Base-by-base conservation (phyloP, 192 early-diverging fungal species). In the Geosiphon pyriformis region DNA sequence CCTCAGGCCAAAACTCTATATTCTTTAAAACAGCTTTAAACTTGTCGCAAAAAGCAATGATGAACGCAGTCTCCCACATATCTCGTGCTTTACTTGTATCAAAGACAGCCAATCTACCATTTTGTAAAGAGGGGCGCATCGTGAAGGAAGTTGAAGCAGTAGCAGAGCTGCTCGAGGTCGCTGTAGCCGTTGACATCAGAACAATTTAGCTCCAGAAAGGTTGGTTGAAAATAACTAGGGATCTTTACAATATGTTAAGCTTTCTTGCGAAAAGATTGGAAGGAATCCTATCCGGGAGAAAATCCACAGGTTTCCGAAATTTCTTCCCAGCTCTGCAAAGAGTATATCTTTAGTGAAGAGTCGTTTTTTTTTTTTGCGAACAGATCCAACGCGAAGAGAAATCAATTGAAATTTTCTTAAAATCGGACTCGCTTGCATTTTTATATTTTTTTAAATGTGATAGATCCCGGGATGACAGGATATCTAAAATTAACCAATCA, bases 1-100 rank as follows among this genome's bases (percentile, higher is more conserved):
- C 61, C 49, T 64, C 61, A 17, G 61, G 61, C 61, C 61, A 64
- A 22, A 64, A 64, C 20, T 64, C 61, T 26, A 64, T n/a, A 22
- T 47, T 47, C 34, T 52, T 49, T 20, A 64, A 52, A 23, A 4
- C 2, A 33, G 48, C 15, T 27, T 64, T 50, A 52, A 64, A 64
- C 33, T 51, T 64, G 23, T 64, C 61, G 52, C 61, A 64, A n/a
- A 64, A 64, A 20, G 61, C 48, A 10, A 64, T 23, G 10, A 64
- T 64, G 31, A 4, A 52, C 10, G 34, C 26, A 10, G 31, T 64
- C 30, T 64, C 61, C 50, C 29, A 22, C 61, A 64, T 64, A n/a
- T n/a, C n/a, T 17, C 42, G n/a, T 11, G 48, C 22, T 42, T 42
- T 42, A 42, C 37, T 42, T 42, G 37, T 42, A 42, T 42, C 37